A percentile compares a stretch with the other conserved stretches of the same genome.
These are phyloP conservation scores for Dittrichia graveolens DNA, from an alignment of 129 eudicot species.

Conservation along the genomic window DNA sequence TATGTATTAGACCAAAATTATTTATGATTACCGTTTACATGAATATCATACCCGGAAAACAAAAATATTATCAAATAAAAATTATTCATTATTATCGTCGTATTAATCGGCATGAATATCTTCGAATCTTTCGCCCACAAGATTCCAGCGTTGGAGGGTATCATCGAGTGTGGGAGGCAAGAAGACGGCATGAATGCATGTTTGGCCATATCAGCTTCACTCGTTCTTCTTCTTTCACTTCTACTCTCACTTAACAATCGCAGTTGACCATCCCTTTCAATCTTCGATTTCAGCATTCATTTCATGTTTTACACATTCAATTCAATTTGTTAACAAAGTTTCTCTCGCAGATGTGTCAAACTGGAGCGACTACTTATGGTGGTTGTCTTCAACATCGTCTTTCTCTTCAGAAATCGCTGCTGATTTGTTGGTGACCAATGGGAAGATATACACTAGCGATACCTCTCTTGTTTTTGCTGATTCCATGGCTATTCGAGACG, in stretches of 20 bases:
- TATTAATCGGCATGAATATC: no score
- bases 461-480: conserved; percentile 64
- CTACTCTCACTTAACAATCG: conserved; percentile 32
- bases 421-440: conserved; percentile 72
- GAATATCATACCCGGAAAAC: no score
- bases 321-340: background rate
- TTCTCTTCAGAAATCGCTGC: conserved; percentile 41
- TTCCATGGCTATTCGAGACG: conserved; percentile 75
- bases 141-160: conserved; percentile 10
- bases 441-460: conserved; percentile 73
- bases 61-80: no score
- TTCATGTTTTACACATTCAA: background rate
- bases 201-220: conserved; percentile 38
- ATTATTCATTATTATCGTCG: no score
- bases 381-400: conserved; percentile 1
- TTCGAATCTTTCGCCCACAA: conserved; percentile 16
- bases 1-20: no score
- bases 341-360: conserved; percentile 30
- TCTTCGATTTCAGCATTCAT: background rate
- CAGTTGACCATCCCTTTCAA: conserved; percentile 20
- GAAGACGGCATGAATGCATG: background rate
- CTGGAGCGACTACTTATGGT: conserved; percentile 20
- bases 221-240: conserved; percentile 42
- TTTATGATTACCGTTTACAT: no score
- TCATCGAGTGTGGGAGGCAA: background rate